These are phyloP conservation scores for Isochrysis galbana DNA, from an alignment of 78 protist species.

Conservation along the genomic window DNA sequence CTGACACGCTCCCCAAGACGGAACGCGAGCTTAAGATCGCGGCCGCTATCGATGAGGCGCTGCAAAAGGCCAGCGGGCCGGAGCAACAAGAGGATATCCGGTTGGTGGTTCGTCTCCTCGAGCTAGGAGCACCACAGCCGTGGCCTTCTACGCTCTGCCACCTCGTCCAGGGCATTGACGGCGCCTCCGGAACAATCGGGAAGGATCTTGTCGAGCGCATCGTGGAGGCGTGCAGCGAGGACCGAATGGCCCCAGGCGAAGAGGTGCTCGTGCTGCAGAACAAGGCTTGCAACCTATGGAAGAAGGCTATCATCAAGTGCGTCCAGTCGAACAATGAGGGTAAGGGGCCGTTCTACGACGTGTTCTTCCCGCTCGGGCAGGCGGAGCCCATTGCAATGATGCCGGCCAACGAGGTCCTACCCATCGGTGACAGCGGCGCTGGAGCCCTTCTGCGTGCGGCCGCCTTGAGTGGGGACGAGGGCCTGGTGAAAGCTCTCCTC, in stretches of 20 bases:
- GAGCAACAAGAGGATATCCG: not conserved
- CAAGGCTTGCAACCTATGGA: not conserved
- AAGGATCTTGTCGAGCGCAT: not conserved
- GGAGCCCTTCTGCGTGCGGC: not conserved
- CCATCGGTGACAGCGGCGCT: not conserved
- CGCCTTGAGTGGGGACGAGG: not conserved
- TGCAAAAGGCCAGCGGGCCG: not conserved
- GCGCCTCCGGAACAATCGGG: not conserved
- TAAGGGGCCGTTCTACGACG: not conserved
- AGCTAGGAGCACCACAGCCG: not conserved
- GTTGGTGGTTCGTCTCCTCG: not conserved
- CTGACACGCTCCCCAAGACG: too few relatives aligned
- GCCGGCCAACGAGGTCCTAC: not conserved
- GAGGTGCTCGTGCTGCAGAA: not conserved
- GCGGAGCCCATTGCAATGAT: too few relatives aligned
- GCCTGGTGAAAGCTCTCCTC: not conserved
- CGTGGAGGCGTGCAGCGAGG: not conserved
- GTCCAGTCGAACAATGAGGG: not conserved
- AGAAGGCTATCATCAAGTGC: not conserved
- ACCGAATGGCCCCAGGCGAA: not conserved
- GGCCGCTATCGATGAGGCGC: not conserved
- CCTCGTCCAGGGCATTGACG: not conserved
- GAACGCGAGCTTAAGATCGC: too few relatives aligned
- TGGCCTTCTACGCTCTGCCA: not conserved
- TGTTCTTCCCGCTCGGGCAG: too few relatives aligned